Base-by-base conservation (phyloP, 768 basidiomycete species). In the Aureoboletus auriporus region DNA sequence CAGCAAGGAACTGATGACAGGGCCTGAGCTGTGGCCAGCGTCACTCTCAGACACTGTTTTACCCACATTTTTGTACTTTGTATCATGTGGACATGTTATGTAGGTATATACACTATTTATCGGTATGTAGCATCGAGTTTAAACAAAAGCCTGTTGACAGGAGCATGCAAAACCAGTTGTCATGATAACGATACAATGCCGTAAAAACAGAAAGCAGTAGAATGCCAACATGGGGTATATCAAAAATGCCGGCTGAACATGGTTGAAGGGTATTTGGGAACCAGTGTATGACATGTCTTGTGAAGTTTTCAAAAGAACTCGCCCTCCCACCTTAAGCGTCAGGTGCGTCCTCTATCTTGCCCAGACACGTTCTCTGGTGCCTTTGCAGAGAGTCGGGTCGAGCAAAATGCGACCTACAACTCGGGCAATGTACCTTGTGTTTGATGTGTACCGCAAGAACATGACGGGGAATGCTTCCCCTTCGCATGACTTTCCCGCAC, bases 401-500 rank as follows among this genome's bases (percentile, higher is more conserved):
- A 11, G 65, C 63, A 20, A 67, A 64, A 23, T 10, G 14, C 26
- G 44, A 45, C 9, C 44, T 39, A 29, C 65, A 65, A 16, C 10
- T n/a, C 1, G 44, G 16, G 23, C 65, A 65, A 6, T 13, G 12
- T 6, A 49, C 58, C 42, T 52, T 65, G 44, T 60, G 43, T 38
- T 30, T 36, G 39, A 63, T 30, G 14, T 65, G 65, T 1, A 67
- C 53, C 0, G 58, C 36, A 8, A 63, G 49, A 13, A 65, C 31
- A 9, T 67, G 63, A 0, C 65, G 63, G 0, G 54, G 4, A 2
- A 65, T 54, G 43, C 63, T 67, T 16, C 67, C 63, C 43, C 39
- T 52, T 0, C 42, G 54, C 63, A 65, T 63, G 31, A 12, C 10
- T 11, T 37, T 60, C n/a, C 12, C 4, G 13, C 65, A 65, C 0